Evolutionary conservation across 2,329 filamentous ascomycete species (phyloP).

Genomic region (Lomentospora prolificans): DNA sequence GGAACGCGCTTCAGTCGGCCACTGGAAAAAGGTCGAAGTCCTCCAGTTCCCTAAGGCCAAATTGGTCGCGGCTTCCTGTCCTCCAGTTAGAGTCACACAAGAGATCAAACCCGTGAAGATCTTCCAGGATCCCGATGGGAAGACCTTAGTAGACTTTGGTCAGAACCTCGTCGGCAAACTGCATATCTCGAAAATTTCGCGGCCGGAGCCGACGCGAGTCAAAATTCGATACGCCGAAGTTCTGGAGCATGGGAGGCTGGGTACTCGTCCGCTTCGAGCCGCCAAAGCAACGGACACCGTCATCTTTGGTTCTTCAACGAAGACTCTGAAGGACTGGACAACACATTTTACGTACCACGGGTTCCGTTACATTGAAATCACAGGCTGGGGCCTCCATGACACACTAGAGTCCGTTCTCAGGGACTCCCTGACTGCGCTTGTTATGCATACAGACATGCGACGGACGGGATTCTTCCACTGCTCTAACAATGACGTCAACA

Average conservation of each 20-base stretch:
- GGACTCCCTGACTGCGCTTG: conserved; percentile 19
- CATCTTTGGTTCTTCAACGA: conserved; percentile 16
- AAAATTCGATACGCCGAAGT: conserved; percentile 44
- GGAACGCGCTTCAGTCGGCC: conserved; percentile 11
- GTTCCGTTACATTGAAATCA: conserved; percentile 40
- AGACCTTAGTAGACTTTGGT: conserved; percentile 44
- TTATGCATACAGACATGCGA: conserved; percentile 42
- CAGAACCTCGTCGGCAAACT: conserved; percentile 47
- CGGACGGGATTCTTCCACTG: conserved; percentile 39
- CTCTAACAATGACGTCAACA: conserved; percentile 40
- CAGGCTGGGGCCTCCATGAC: conserved; percentile 27
- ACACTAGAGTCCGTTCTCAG: conserved; percentile 6
- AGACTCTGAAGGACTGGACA: conserved; percentile 22
- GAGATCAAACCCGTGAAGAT: conserved; percentile 10
- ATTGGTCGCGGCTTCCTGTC: not conserved
- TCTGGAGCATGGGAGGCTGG: conserved; percentile 36
- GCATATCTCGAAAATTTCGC: conserved; percentile 25
- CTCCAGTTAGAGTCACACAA: not conserved
- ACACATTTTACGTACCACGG: conserved; percentile 43
- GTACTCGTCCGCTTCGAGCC: conserved; percentile 27
- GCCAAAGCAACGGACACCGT: conserved; percentile 32
- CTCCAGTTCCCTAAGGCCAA: conserved; percentile 24
- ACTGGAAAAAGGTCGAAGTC: conserved; percentile 16
- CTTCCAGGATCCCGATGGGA: conserved; percentile 26
- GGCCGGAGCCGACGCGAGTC: conserved; percentile 29